phyloP scores from a whole-genome alignment of 805 yeast genomes.

The Metschnikowia santaceciliae region DNA sequence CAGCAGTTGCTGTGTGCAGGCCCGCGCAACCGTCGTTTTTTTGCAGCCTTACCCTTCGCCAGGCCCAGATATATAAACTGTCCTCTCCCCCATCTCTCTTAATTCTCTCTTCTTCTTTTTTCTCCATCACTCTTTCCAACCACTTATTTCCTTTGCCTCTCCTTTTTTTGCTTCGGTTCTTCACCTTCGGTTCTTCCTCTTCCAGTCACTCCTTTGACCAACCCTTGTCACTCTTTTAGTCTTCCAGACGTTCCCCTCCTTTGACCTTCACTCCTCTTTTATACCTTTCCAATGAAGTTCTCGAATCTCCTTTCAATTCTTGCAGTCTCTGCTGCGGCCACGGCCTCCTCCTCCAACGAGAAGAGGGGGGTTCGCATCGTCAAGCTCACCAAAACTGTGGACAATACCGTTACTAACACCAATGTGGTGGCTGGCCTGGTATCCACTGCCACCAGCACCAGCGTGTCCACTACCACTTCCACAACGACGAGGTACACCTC shows the following conservation, averaged over 20 bases:
- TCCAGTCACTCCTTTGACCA: slow-evolving; percentile 15
- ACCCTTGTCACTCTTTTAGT: slow-evolving; percentile 12
- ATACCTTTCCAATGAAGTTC: slow-evolving; percentile 8
- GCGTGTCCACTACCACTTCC: slow-evolving; percentile 29
- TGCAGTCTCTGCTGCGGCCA: slow-evolving; percentile 4
- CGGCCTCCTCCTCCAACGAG: slow-evolving; percentile 6
- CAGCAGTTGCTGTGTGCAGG: slow-evolving; percentile 2
- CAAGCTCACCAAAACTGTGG: slow-evolving; percentile 33
- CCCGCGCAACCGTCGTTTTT: slow-evolving; percentile 2
- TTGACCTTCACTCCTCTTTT: no score
- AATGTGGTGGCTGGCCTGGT: slow-evolving; percentile 29
- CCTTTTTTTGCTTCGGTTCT: neutral
- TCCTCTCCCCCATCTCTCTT: neutral
- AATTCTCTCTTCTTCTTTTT: neutral
- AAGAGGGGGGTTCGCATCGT: slow-evolving; percentile 24
- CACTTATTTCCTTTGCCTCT: neutral
- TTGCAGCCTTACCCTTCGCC: neutral
- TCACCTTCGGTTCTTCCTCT: neutral
- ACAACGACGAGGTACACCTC: slow-evolving; percentile 42
- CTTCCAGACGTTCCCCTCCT: neutral
- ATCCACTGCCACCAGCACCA: slow-evolving; percentile 27
- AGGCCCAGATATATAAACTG: neutral
- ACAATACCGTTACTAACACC: slow-evolving; percentile 31
- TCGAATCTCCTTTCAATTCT: slow-evolving; percentile 11
- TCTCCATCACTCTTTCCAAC: neutral